Evolutionary conservation across 306 rosid genomes (phyloP), one percentile per base, ranked within the genome.

Genomic region (Malus asiatica): DNA sequence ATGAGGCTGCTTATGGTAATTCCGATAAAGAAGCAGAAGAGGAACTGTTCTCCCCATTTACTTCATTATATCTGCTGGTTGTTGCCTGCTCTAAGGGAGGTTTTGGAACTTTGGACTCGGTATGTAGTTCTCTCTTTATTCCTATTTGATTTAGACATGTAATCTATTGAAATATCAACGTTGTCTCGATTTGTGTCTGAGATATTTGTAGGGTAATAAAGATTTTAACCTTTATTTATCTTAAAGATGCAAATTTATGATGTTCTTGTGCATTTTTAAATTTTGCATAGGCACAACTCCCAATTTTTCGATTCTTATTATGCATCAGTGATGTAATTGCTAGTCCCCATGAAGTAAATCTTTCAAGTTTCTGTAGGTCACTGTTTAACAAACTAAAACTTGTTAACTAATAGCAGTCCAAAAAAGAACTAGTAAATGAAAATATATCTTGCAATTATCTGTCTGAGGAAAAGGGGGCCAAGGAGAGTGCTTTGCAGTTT

Each of bases 41-140:
- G 76, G 95, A 92, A 71, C 66, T 96, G 75, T 90, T 96, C 84
- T 92, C 92, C 73, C 99, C 99, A 53, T 96, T 96, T 77, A 89
- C 93, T 73, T 90, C 97, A 77, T 88, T 96, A 79, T 77, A 86
- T 81, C 98, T 98, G 14, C 82, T 96, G 86, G 97, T 86, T 72
- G 42, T 83, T 79, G 98, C 97, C 5, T 92, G 97, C 87, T 88
- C 93, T 81, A 89, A 86, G 84, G 91, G 84, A 82, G 98, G 99
- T 72, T 96, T 90, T 82, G 99, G 90, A 87, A 92, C 93, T 77
- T 86, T 96, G 80, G 99, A 96, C 80, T 45, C 85, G 23, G 99
- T 96, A 90, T 64, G 88, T 87, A 76, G 75, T 82, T 78, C 74
- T 45, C 30, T 61, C 35, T 29, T 58, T 73, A 58, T 22, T 35